Base-by-base conservation (phyloP, 352 stramenopile species). In the Phytophthora pluvialis region DNA sequence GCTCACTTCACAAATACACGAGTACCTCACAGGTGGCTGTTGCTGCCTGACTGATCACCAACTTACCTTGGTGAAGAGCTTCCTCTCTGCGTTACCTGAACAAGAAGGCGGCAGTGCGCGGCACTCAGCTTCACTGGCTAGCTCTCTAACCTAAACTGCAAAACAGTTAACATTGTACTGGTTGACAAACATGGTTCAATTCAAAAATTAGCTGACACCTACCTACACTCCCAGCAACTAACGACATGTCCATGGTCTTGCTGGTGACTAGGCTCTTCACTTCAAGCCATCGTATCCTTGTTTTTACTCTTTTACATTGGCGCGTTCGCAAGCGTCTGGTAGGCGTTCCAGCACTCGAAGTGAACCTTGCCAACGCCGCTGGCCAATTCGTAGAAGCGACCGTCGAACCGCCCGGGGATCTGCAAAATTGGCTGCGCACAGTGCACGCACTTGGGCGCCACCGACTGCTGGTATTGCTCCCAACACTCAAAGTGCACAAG, bases 401-500 rank as follows among this genome's bases (percentile, higher is more conserved):
- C 87, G 39, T 95, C 87, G 39, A 94, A 95, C 7, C 73, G 77
- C 12, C 81, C 81, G 0, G 76, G 78, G 51, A 92, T 87, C 52
- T 91, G 78, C 48, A 91, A 70, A 57, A 95, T 89, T 40, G 87
- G 70, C 58, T 91, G 70, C 16, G 60, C 55, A 51, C 87, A 95
- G 67, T 95, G 87, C 29, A 92, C 81, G 48, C 87, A 95, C 55
- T 91, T 89, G 25, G 85, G 79, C n/a, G 87, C 74, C 13, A 84
- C 85, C 0, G 80, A 70, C 50, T 75, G 64, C 66, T 95, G 87
- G 53, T 94, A 95, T 44, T 69, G 75, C 45, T 94, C 83, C 87
- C 87, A 95, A 68, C 87, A 95, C 67, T 95, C 87, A 40, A 93
- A 94, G 64, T 95, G 87, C 46, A 95, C 87, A 43, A 91, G 72